Conservation (phyloP, 208 protist species). For the Trypanosomatidae sp. region DNA sequence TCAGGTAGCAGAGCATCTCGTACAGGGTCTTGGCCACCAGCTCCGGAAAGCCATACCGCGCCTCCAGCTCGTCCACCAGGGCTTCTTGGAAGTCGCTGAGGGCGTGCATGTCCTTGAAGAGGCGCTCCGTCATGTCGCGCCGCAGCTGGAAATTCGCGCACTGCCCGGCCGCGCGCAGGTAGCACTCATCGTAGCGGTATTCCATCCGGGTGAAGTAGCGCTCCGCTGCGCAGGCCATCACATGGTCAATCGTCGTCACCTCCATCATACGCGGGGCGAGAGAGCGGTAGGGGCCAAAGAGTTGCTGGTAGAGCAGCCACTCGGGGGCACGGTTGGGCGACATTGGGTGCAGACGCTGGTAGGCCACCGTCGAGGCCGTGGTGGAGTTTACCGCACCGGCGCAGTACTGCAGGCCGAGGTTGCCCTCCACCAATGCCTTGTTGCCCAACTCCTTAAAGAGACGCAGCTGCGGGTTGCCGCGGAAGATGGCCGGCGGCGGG, state of each 20-base stretch:
- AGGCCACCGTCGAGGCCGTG: constrained; percentile 61
- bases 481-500: too few relatives aligned
- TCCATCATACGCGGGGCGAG: constrained; percentile 83
- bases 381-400: constrained; percentile 68
- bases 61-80: constrained; percentile 84
- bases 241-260: constrained; percentile 78
- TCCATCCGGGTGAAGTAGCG: constrained; percentile 77
- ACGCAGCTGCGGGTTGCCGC: constrained; percentile 44
- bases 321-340: constrained; percentile 85
- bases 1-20: constrained; percentile 88
- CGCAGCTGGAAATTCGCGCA: constrained; percentile 72
- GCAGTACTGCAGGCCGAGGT: constrained; percentile 32
- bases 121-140: constrained; percentile 62
- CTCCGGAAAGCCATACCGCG: constrained; percentile 81
- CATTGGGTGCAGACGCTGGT: constrained; percentile 78
- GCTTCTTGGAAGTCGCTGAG: constrained; percentile 89
- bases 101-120: constrained; percentile 79
- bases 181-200: constrained; percentile 71
- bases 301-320: constrained; percentile 78
- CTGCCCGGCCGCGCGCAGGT: constrained; percentile 52
- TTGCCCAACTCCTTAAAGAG: constrained; percentile 67
- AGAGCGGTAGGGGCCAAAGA: constrained; percentile 79
- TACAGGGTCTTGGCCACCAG: constrained; percentile 88
- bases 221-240: constrained; percentile 72
- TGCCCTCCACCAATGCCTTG: constrained; percentile 25